A percentile compares a stretch with the other conserved stretches of the same genome.
Evolutionary conservation across 495 filamentous ascomycete genomes (phyloP).

Genomic region (Oleoguttula mirabilis): DNA sequence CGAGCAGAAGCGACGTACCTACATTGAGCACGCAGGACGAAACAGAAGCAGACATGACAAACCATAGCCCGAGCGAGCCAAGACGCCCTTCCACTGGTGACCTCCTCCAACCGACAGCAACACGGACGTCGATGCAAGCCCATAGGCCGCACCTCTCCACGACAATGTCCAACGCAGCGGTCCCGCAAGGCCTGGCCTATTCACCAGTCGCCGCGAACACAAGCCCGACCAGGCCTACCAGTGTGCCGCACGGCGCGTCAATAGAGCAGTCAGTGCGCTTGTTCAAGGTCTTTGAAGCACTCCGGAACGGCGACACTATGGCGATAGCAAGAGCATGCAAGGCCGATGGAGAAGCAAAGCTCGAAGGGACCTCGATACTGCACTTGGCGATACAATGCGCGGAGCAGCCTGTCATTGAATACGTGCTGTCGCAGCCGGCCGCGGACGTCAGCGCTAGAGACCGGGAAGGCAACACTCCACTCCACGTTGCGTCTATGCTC

Average conservation of each 20-base stretch:
- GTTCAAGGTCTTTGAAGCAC: slow-evolving; percentile 84
- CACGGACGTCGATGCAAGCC: slow-evolving; percentile 14
- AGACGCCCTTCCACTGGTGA: slow-evolving; percentile 27
- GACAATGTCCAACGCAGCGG: slow-evolving; percentile 26
- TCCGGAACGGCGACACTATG: slow-evolving; percentile 79
- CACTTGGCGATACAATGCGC: slow-evolving; percentile 97
- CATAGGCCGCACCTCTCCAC: slow-evolving; percentile 32
- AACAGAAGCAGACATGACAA: slow-evolving; percentile 3
- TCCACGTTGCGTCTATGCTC: slow-evolving; percentile 77
- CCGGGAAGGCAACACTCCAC: slow-evolving; percentile 81
- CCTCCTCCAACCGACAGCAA: slow-evolving; percentile 11
- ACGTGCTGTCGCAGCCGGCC: slow-evolving; percentile 60
- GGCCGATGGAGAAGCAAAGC: slow-evolving; percentile 20
- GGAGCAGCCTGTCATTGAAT: slow-evolving; percentile 90
- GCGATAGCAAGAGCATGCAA: slow-evolving; percentile 82
- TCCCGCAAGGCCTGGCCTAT: slow-evolving; percentile 1
- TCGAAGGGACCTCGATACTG: slow-evolving; percentile 72
- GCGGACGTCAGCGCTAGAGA: slow-evolving; percentile 84
- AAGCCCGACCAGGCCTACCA: slow-evolving; percentile 2
- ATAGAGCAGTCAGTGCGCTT: slow-evolving; percentile 91
- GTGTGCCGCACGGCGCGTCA: slow-evolving; percentile 36
- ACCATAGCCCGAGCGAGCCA: slow-evolving; percentile 8
- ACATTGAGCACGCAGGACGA: slow-evolving; percentile 12
- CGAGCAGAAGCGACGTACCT: slow-evolving; percentile 27
- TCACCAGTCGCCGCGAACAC: background rate